A percentile compares a stretch with the other conserved stretches of the same genome.
phyloP scores from a whole-genome alignment of 495 filamentous ascomycete species.

The Daldinia vernicosa region DNA sequence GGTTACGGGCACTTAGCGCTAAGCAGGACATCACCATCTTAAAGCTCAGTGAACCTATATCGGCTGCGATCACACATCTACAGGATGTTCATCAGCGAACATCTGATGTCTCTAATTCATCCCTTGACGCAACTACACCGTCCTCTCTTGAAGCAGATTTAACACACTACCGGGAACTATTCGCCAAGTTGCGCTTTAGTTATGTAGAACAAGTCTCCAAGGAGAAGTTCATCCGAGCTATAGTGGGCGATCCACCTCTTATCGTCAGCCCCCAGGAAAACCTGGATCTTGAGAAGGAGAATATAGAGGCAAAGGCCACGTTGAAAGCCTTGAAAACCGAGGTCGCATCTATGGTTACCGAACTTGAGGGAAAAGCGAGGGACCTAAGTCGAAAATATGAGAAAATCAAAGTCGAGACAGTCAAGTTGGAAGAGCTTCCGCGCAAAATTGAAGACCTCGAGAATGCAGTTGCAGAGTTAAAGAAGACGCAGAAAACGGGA shows the following conservation, averaged over 20 bases:
- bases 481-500: slow-evolving; percentile 46
- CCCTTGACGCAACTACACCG: slow-evolving; percentile 74
- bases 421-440: slow-evolving; percentile 68
- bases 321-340: slow-evolving; percentile 82
- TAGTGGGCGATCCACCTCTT: slow-evolving; percentile 85
- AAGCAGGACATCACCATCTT: slow-evolving; percentile 73
- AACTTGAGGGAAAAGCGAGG: slow-evolving; percentile 73
- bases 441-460: slow-evolving; percentile 69
- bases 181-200: slow-evolving; percentile 94
- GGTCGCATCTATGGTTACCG: slow-evolving; percentile 73
- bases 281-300: slow-evolving; percentile 74
- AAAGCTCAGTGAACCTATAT: slow-evolving; percentile 78
- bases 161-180: slow-evolving; percentile 92
- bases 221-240: slow-evolving; percentile 79
- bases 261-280: slow-evolving; percentile 86
- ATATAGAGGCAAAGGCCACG: slow-evolving; percentile 75
- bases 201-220: slow-evolving; percentile 86
- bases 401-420: slow-evolving; percentile 67
- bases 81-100: slow-evolving; percentile 54
- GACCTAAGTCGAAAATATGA: slow-evolving; percentile 69
- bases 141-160: slow-evolving; percentile 83
- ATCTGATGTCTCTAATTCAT: slow-evolving; percentile 74
- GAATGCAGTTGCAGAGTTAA: slow-evolving; percentile 64
- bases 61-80: slow-evolving; percentile 55
- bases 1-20: slow-evolving; percentile 55